Evolutionary conservation across 352 stramenopile species (phyloP).

Genomic region (Lagenidium giganteum): DNA sequence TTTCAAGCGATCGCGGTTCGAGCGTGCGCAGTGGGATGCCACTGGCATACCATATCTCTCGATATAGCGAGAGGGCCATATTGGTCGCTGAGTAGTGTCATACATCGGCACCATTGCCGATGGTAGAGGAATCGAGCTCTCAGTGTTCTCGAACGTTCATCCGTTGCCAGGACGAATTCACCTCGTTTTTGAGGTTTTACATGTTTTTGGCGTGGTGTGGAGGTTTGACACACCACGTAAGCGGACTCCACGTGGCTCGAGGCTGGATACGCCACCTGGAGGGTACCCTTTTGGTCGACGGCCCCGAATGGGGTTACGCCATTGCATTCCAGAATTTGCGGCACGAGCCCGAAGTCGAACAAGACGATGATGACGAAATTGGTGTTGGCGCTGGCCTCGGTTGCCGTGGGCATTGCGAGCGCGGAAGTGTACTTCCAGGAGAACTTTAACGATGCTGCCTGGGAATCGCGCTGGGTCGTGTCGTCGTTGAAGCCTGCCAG

Average conservation of each 20-base stretch:
- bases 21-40: too few relatives aligned
- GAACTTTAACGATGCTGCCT: constrained; percentile 89
- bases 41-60: too few relatives aligned
- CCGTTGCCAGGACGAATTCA: constrained; percentile 1
- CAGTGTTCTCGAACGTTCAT: too few relatives aligned
- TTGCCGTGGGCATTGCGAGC: constrained; percentile 37
- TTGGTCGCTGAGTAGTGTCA: too few relatives aligned
- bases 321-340: constrained; percentile 23
- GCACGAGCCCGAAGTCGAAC: neutral
- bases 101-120: too few relatives aligned
- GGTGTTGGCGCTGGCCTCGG: constrained; percentile 39
- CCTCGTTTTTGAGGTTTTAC: constrained; percentile 9
- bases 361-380: constrained; percentile 61
- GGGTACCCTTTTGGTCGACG: too few relatives aligned
- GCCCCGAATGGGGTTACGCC: too few relatives aligned
- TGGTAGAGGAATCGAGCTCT: too few relatives aligned
- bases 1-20: too few relatives aligned
- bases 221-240: neutral
- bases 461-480: constrained; percentile 76
- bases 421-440: constrained; percentile 92
- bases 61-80: too few relatives aligned
- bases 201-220: neutral
- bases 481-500: constrained; percentile 92
- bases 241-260: constrained; percentile 14
- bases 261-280: neutral